Evolutionary conservation across 176 grass and related monocot species (phyloP), one percentile per base, ranked within the genome.

Genomic region (Canna indica): DNA sequence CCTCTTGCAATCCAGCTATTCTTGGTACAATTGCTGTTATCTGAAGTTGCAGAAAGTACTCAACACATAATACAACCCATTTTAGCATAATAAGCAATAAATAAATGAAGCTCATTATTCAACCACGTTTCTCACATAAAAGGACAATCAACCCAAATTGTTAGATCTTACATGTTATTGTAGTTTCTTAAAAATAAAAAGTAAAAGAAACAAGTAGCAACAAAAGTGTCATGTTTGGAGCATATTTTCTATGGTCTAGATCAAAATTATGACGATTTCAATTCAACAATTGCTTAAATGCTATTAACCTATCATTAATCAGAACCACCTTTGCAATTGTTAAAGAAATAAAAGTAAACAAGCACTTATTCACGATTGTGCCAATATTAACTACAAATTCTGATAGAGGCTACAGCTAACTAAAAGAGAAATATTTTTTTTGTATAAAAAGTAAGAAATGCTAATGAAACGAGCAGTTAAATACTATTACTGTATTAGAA

Each of bases 11-110:
- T 69, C 76, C 93, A 79, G 79, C 81, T 78, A 96, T 78, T 86
- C 91, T 90, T 56, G 83, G 93, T 52, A 85, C 88, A 74, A 96
- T 90, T 64, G 88, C 46, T 81, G 86, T 91, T 77, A 96, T 91
- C 93, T 96, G 77, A 72, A 81, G 85, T 69, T 50, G 71, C 79
- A 58, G 39, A 71, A 16, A 35, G 57, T n/a, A n/a, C n/a, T n/a
- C n/a, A n/a, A n/a, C n/a, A n/a, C n/a, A n/a, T n/a, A n/a, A n/a
- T 74, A 79, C 36, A 4, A 20, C 6, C 15, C 46, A 74, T 68
- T 59, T 62, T 34, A 74, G 36, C 17, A 36, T 77, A 84, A 46
- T 31, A 44, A 61, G 56, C 24, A 25, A 57, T 32, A 25, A 9
- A 61, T 13, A 31, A 66, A 36, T 2, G 24, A 22, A 66, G 6